Conservation (phyloP, 441 rosid species). For the California macrophylla region DNA sequence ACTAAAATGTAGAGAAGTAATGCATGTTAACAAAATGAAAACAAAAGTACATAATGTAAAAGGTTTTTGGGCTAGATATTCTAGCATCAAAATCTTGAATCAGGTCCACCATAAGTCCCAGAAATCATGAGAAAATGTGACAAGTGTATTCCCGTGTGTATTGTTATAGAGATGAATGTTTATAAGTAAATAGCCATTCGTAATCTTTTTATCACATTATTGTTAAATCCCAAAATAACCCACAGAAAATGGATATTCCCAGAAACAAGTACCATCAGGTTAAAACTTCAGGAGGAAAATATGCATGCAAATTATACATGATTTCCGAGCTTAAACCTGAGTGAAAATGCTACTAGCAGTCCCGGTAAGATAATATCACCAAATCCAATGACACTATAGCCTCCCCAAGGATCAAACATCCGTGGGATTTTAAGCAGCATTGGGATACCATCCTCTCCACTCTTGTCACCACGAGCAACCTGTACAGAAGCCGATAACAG, state of each 20-base stretch:
- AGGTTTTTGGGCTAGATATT: neutral
- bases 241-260: neutral
- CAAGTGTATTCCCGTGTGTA: neutral
- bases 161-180: neutral
- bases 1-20: neutral
- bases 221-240: neutral
- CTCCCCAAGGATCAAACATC: slow-evolving; percentile 80
- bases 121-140: neutral
- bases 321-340: slow-evolving; percentile 36
- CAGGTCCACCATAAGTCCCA: neutral
- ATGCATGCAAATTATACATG: slow-evolving; percentile 9
- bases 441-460: slow-evolving; percentile 73
- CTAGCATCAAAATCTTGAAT: neutral
- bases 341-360: slow-evolving; percentile 53
- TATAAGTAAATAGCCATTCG: neutral
- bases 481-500: slow-evolving; percentile 17
- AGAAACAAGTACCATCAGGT: neutral
- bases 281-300: neutral
- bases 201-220: neutral
- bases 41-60: neutral
- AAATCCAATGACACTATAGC: slow-evolving; percentile 68
- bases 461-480: slow-evolving; percentile 77
- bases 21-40: neutral
- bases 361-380: slow-evolving; percentile 74
- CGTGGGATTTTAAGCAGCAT: slow-evolving; percentile 71